Base-by-base conservation (phyloP, 1,284 basidiomycete genomes). In the Sporisorium iseilematis-ciliati region DNA sequence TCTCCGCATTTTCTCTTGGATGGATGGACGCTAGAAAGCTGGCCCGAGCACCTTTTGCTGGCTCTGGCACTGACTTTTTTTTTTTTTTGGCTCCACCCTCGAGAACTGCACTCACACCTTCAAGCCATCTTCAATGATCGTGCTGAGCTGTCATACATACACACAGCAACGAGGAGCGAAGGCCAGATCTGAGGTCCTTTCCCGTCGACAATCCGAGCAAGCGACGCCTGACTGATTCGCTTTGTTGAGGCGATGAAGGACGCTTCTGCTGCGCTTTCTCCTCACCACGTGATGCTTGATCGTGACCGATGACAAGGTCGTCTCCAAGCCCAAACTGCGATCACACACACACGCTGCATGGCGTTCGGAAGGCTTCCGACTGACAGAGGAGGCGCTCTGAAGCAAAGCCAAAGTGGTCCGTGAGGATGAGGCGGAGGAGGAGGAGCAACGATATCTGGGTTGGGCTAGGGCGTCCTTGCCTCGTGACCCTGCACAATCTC, bases 1-100 rank as follows among this genome's bases (percentile, higher is more conserved):
- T 56, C 54, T 56, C 42, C 54, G 54, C 54, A 31, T 18, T 45
- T 55, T 45, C 42, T 20, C n/a, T n/a, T n/a, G n/a, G n/a, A n/a
- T 42, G 10, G n/a, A 21, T 7, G 18, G 16, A 31, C 25, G 26
- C n/a, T 21, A 11, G 40, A 43, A 43, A 38, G 40, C 52, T 54
- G 52, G 52, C 25, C 52, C 52, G 52, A 54, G 52, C 52, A 54
- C 52, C 52, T 26, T 23, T 23, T 21, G 35, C 7, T 14, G 35
- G 35, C 14, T 38, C 35, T 38, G 35, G 35, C 35, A n/a, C n/a
- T n/a, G n/a, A n/a, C n/a, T n/a, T n/a, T n/a, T 38, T 1, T 18
- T 43, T 12, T 31, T 12, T 31, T 18, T 54, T 29, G 41, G 26
- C 41, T 20, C 52, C 52, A 54, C 42, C 41, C 29, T 54, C 16